Base-by-base conservation (phyloP, 1,284 basidiomycete genomes). In the Sporisorium graminicola region DNA sequence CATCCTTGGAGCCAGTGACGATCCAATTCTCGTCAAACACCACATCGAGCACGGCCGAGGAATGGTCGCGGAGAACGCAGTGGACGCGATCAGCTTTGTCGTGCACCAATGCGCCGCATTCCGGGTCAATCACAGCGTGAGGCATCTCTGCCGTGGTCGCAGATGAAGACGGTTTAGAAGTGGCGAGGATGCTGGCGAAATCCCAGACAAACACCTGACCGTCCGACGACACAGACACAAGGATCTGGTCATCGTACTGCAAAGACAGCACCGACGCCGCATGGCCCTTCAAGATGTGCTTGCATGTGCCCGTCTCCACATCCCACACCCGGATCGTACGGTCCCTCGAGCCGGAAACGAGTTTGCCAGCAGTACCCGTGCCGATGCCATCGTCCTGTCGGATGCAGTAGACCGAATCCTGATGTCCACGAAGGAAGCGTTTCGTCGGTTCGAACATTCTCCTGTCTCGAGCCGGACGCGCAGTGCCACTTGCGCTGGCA, bases 271-370 rank as follows among this genome's bases (percentile, higher is more conserved):
- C 81, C 29, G 75, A 78, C 1, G 69, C 80, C 3, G 55, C 47
- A 44, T 82, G 80, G 2, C 79, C 81, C n/a, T 60, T 55, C 5
- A 82, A 54, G 10, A 79, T 73, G 44, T 70, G 64, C 44, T 67
- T 57, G 55, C 77, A 80, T 10, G 58, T 20, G 18, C 70, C 67
- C 27, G 67, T 76, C 27, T 74, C 70, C 2, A 60, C 71, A 56
- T 82, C 80, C 81, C 81, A 82, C 16, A 82, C 67, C 6, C 74
- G 53, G 56, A 82, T 77, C 27, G 79, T 76, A 2, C 74, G 24
- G 26, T 82, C 81, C 7, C 78, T 27, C 9, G 79, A 81, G 27
- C 79, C 79, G 16, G 77, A 78, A 1, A 81, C 73, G 27, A 82
- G 64, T 31, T 65, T 68, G 1, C 76, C 75, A 14, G 58, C 50